Evolutionary conservation across 441 rosid species (phyloP), one percentile per base, ranked within the genome.

Genomic region (California macrophylla): DNA sequence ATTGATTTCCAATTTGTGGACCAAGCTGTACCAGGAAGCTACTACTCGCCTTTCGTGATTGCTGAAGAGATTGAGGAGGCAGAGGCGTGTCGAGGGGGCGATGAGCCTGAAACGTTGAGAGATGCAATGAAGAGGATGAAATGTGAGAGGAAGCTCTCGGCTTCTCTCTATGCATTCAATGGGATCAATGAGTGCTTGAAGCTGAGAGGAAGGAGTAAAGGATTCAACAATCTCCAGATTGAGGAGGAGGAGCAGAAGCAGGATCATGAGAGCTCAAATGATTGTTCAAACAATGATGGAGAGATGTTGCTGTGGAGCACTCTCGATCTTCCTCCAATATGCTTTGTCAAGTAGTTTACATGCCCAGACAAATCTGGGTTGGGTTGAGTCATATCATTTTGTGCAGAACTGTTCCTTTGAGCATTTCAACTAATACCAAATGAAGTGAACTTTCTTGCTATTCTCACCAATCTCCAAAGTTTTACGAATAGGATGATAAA

Each of bases 281-380:
- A 82, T 71, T 6, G 81, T 73, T 23, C 69, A 42, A 75, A 63
- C 54, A 74, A 67, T 63, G 87, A 82, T 32, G 82, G 80, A 6
- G 93, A 84, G 75, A 66, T 74, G 40, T 79, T 75, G 20, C 72
- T 85, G 15, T 86, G 93, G 85, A 84, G 83, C 83, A 78, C 87
- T 18, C 89, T 88, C 65, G 90, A 84, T 79, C 90, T 83, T 4
- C 89, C 82, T 24, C 83, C 87, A 16, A 83, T 88, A 62, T 86
- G 92, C 72, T 82, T 63, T 60, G 86, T 87, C 26, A 85, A 75
- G 81, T 84, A 71, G 32, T 29, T 29, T 2, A 29, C 32, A 29
- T 4, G 7, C 36, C 36, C 36, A 32, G 36, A 32, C 4, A 32
- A 4, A 2, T 32, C 36, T n/a, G n/a, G n/a, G n/a, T 29, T 29